Conservation (phyloP, 177 flowering plant genomes). For the Vitis hybrid region DNA sequence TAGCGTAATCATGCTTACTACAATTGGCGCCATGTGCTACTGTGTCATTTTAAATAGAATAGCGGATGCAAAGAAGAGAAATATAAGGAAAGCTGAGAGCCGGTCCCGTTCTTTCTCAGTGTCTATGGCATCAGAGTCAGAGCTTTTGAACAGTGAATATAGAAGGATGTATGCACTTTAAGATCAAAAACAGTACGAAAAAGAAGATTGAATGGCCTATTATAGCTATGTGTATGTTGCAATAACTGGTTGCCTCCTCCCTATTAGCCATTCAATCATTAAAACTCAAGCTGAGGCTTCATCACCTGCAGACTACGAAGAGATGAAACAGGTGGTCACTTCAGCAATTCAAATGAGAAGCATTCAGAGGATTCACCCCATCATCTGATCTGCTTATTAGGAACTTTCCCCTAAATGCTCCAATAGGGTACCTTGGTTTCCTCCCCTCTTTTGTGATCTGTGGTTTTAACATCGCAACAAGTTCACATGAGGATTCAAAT, state of each 20-base stretch:
- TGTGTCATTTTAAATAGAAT: slow-evolving; percentile 66
- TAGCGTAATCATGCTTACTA: slow-evolving; percentile 69
- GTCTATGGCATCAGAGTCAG: slow-evolving; percentile 64
- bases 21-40: slow-evolving; percentile 89
- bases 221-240: not conserved
- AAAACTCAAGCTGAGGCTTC: too few species aligned
- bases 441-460: too few species aligned
- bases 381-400: too few species aligned
- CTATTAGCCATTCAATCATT: too few species aligned
- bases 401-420: too few species aligned
- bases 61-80: slow-evolving; percentile 67
- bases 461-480: too few species aligned
- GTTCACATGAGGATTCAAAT: too few species aligned
- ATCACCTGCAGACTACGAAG: too few species aligned
- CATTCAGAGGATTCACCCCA: too few species aligned
- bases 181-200: not conserved
- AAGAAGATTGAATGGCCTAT: not conserved
- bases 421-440: too few species aligned
- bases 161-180: slow-evolving; percentile 84
- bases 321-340: too few species aligned
- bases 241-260: not conserved
- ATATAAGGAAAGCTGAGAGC: slow-evolving; percentile 54
- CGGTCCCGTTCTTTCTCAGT: slow-evolving; percentile 61
- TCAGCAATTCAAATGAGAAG: too few species aligned
- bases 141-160: slow-evolving; percentile 58